A percentile compares a stretch with the other conserved stretches of the same genome.
Conservation (phyloP, 148 eudicot species). For the Rhododendron mucronatum region DNA sequence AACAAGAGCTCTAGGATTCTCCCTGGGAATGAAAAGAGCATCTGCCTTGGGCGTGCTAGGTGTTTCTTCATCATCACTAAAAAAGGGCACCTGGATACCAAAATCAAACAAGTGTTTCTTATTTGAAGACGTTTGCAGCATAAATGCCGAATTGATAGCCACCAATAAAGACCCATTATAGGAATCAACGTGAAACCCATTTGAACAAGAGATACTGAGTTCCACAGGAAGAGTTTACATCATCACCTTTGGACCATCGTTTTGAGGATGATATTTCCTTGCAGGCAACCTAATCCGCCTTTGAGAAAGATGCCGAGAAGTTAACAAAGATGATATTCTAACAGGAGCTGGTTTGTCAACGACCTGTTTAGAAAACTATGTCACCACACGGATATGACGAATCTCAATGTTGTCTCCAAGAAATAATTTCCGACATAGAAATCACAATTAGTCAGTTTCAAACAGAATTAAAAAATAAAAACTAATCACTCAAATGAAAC, state of each 20-base stretch:
- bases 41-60: conserved; percentile 87
- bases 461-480: background rate
- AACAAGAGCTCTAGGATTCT: conserved; percentile 89
- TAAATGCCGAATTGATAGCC: background rate
- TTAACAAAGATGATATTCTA: conserved; percentile 78
- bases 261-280: conserved; percentile 81
- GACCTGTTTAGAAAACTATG: conserved; percentile 40
- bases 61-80: conserved; percentile 75
- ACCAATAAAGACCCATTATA: background rate
- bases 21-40: conserved; percentile 87
- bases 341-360: conserved; percentile 89
- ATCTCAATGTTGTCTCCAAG: background rate
- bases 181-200: background rate
- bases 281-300: conserved; percentile 86
- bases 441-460: background rate
- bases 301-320: conserved; percentile 89
- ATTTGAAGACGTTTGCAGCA: background rate
- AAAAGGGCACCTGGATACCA: conserved; percentile 66
- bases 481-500: background rate
- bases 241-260: conserved; percentile 68
- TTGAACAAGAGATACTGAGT: background rate
- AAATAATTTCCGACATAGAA: background rate
- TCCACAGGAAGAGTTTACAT: background rate
- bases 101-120: background rate
- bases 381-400: conserved; percentile 6